Percentiles rank a stretch among this genome's conserved stretches.
These are phyloP conservation scores for Trypanosoma grayi DNA, from an alignment of 208 protist species.

Conservation along the genomic window DNA sequence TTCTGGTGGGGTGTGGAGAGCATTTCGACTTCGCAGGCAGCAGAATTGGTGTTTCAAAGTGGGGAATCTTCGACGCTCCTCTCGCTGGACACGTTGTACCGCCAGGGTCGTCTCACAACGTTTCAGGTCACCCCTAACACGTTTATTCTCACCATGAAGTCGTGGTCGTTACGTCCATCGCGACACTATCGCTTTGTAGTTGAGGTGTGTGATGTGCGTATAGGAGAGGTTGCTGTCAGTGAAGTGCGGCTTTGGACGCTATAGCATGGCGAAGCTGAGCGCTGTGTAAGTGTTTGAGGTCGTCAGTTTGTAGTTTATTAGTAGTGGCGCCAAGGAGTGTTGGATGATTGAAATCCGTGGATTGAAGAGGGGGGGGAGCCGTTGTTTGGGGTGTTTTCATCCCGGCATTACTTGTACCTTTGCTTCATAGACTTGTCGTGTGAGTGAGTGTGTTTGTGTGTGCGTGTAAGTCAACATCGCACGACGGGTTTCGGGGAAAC, in stretches of 20 bases:
- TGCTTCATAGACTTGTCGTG: too few relatives aligned
- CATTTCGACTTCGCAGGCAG: background rate
- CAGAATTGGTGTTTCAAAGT: background rate
- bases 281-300: background rate
- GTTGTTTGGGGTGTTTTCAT: too few relatives aligned
- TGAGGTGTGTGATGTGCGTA: slow-evolving; percentile 13
- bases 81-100: slow-evolving; percentile 8
- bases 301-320: background rate
- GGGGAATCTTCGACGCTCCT: background rate
- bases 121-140: slow-evolving; percentile 18
- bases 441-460: too few relatives aligned
- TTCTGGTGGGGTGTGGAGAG: slow-evolving; percentile 17
- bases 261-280: background rate
- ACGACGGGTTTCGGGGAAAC: too few relatives aligned
- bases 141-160: slow-evolving; percentile 11
- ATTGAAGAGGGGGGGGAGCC: too few relatives aligned
- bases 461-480: too few relatives aligned
- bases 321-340: too few relatives aligned
- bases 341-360: too few relatives aligned
- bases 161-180: background rate
- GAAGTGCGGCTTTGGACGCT: background rate
- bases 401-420: too few relatives aligned
- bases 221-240: slow-evolving; percentile 6
- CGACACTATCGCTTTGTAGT: slow-evolving; percentile 4
- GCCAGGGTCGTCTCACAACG: slow-evolving; percentile 4